Conservation (phyloP, 108 stramenopile genomes). For the Pseudonitzschia delicatissima region DNA sequence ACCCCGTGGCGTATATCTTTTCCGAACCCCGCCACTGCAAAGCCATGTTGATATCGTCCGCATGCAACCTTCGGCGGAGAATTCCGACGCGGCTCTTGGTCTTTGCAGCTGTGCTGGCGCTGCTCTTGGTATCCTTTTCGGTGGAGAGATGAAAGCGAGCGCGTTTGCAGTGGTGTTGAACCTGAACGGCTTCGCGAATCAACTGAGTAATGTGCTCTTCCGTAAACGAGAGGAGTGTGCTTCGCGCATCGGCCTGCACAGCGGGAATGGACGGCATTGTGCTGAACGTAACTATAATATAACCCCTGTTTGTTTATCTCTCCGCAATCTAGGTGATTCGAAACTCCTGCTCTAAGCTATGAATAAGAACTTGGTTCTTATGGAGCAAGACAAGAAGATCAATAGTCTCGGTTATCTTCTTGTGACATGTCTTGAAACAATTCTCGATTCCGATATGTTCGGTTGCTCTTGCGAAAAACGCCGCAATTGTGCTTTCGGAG, state of each 20-base stretch:
- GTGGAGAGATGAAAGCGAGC: slow-evolving; percentile 40
- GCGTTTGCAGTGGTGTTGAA: slow-evolving; percentile 79
- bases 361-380: too few species aligned
- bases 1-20: slow-evolving; percentile 70
- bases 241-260: slow-evolving; percentile 14
- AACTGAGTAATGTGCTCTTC: slow-evolving; percentile 71
- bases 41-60: slow-evolving; percentile 87
- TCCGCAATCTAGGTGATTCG: too few species aligned
- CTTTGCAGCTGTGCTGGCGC: slow-evolving; percentile 3
- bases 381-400: too few species aligned
- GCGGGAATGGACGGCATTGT: slow-evolving; percentile 19
- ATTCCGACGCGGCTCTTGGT: slow-evolving; percentile 20
- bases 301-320: too few species aligned
- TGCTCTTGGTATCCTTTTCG: slow-evolving; percentile 12
- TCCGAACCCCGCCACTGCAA: slow-evolving; percentile 71
- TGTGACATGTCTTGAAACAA: too few species aligned
- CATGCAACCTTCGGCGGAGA: slow-evolving; percentile 57
- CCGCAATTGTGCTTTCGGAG: too few species aligned
- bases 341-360: too few species aligned
- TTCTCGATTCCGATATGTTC: too few species aligned
- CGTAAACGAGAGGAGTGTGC: slow-evolving; percentile 49
- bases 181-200: slow-evolving; percentile 65
- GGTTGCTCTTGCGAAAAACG: too few species aligned
- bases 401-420: too few species aligned
- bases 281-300: neutral